phyloP scores from a whole-genome alignment of 129 eudicot genomes.

The Erigeron canadensis region DNA sequence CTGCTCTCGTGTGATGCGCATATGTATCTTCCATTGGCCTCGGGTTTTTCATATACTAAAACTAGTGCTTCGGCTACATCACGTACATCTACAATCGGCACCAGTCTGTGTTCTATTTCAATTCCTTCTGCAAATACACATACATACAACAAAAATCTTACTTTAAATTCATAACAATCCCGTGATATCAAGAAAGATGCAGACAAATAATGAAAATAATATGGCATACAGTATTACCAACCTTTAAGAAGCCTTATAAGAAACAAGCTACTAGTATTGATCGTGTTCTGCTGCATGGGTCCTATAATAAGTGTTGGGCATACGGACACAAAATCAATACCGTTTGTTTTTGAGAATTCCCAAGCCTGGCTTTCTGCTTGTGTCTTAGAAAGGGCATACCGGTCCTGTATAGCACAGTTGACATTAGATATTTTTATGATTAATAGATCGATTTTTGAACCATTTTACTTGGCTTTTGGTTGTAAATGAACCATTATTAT shows the following conservation, averaged over 20 bases:
- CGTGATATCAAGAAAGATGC: not conserved
- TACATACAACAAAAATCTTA: conserved; percentile 2
- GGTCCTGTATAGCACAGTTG: conserved; percentile 45
- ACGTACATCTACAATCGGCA: conserved; percentile 70
- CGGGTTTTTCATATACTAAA: conserved; percentile 61
- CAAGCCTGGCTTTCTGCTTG: conserved; percentile 75
- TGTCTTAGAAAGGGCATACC: conserved; percentile 76
- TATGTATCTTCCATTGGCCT: conserved; percentile 81
- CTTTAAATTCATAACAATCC: not conserved
- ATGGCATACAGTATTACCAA: conserved; percentile 10
- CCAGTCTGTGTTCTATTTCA: conserved; percentile 49
- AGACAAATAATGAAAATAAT: conserved; percentile 1
- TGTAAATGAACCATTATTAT: not conserved
- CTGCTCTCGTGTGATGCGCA: conserved; percentile 52
- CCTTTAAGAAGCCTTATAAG: conserved; percentile 79
- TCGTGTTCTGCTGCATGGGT: conserved; percentile 65
- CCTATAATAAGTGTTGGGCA: conserved; percentile 69
- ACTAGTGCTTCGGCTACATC: conserved; percentile 70
- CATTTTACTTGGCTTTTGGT: not conserved
- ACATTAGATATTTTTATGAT: not conserved
- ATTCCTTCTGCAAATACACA: conserved; percentile 49
- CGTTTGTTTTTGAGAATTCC: conserved; percentile 61
- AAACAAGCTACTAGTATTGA: conserved; percentile 64
- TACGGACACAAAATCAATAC: conserved; percentile 55
- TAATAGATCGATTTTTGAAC: not conserved